A percentile compares a stretch with the other conserved stretches of the same genome.
These are phyloP conservation scores for Cyclocybe aegerita DNA, from an alignment of 768 basidiomycete genomes.

Conservation along the genomic window DNA sequence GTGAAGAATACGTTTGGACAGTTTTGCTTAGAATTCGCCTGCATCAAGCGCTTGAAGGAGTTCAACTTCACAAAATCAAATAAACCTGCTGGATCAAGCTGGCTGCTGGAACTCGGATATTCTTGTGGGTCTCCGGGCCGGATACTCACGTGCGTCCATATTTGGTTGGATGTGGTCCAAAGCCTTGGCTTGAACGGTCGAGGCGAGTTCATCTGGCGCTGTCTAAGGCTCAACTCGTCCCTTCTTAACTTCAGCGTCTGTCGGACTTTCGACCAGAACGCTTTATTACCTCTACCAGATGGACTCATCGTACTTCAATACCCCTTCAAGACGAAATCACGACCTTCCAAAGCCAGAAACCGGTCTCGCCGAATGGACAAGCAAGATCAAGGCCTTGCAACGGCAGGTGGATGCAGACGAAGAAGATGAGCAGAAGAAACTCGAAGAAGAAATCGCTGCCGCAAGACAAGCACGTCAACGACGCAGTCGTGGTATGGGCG, in stretches of 20 bases:
- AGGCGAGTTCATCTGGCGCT: slow-evolving; percentile 1
- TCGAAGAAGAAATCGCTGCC: slow-evolving; percentile 65
- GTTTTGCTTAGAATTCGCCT: no score
- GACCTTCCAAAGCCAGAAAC: slow-evolving; percentile 57
- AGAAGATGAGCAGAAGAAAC: slow-evolving; percentile 69
- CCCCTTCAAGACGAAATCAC: slow-evolving; percentile 23
- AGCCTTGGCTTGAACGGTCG: background rate
- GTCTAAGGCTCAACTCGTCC: background rate
- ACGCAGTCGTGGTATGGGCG: slow-evolving; percentile 42
- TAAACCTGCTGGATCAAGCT: no score
- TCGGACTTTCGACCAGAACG: background rate
- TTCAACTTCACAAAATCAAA: no score
- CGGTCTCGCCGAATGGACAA: slow-evolving; percentile 80
- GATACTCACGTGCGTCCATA: slow-evolving; percentile 6
- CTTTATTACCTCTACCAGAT: slow-evolving; percentile 6
- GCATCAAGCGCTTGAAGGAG: no score
- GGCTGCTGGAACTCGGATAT: background rate
- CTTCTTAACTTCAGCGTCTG: background rate
- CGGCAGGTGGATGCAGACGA: slow-evolving; percentile 81
- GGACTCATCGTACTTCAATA: slow-evolving; percentile 19
- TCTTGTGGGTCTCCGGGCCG: background rate
- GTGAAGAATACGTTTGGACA: no score
- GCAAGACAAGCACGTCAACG: slow-evolving; percentile 49
- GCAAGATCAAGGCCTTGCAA: slow-evolving; percentile 76
- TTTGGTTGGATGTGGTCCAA: slow-evolving; percentile 5